Evolutionary conservation across 805 yeast species (phyloP), one percentile per base, ranked within the genome.

Genomic region (Wickerhamomyces queroliae): DNA sequence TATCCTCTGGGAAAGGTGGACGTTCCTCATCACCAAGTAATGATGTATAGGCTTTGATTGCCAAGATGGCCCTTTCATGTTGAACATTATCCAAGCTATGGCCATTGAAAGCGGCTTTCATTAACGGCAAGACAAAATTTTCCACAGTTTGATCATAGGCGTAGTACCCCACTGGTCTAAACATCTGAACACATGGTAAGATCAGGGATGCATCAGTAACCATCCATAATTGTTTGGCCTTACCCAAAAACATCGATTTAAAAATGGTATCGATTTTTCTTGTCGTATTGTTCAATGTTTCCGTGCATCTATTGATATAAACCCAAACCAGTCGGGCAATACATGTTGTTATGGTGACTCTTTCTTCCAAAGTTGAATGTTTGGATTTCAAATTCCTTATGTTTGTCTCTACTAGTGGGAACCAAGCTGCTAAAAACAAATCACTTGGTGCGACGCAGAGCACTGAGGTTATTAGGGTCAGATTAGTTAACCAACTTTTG

Each of bases 271-370:
- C 95, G 36, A 93, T 67, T 40, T 81, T 82, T 52, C 89, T 81
- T 3, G 90, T 79, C 1, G 95, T 89, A 42, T 85, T 82, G 56
- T 91, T 93, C 49, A 91, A 64, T 0, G 97, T 83, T 49, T 95
- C 99, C 0, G 95, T 76, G 47, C 89, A 78, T 45, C 98, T 69
- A 59, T 81, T 87, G 19, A 89, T 64, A 55, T 85, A 93, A 0
- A 90, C 95, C 99, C 99, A 93, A 0, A 86, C 61, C 24, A 95
- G 65, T 42, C 96, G 65, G 0, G 95, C 72, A 4, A 83, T 62
- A 40, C 90, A 80, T 0, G 77, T 76, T 13, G 85, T 71, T 32
- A 78, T 72, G 3, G 75, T 74, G 0, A 76, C 68, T 49, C 82
- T 77, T 36, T 65, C 69, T 3, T 58, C 58, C 19, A 63, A 37